Conservation (phyloP, 73 alveolate genomes). For the Effrenium voratum region DNA sequence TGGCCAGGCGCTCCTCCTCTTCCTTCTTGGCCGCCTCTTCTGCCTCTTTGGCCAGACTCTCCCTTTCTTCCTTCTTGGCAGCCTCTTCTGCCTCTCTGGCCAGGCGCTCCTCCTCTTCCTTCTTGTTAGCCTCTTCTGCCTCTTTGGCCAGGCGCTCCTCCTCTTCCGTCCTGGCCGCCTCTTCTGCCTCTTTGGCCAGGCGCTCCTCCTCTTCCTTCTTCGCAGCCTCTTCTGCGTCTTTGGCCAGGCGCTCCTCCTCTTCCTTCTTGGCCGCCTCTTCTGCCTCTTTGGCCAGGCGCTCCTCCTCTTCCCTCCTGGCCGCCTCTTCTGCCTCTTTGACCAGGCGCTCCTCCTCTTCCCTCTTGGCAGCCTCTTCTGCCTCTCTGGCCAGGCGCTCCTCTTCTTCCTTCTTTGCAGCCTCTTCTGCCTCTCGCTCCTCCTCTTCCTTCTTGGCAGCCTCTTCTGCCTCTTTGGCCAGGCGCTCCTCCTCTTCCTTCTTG, state of each 20-base stretch:
- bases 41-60: slow-evolving; percentile 6
- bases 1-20: slow-evolving; percentile 28
- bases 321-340: neutral
- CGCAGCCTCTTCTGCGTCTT: neutral
- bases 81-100: slow-evolving; percentile 24
- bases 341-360: neutral
- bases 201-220: neutral
- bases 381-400: neutral
- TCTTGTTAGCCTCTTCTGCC: neutral
- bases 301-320: neutral
- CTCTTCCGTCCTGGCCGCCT: neutral
- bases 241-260: neutral
- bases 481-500: neutral
- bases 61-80: neutral
- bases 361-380: neutral
- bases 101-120: slow-evolving; percentile 19
- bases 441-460: no score
- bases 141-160: slow-evolving; percentile 30
- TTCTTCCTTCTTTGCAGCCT: neutral
- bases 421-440: neutral
- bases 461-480: neutral
- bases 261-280: neutral
- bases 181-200: slow-evolving; percentile 15
- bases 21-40: slow-evolving; percentile 16
- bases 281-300: neutral